Base-by-base conservation (phyloP, 2,329 filamentous ascomycete genomes). In the Bipolaris victoriae region DNA sequence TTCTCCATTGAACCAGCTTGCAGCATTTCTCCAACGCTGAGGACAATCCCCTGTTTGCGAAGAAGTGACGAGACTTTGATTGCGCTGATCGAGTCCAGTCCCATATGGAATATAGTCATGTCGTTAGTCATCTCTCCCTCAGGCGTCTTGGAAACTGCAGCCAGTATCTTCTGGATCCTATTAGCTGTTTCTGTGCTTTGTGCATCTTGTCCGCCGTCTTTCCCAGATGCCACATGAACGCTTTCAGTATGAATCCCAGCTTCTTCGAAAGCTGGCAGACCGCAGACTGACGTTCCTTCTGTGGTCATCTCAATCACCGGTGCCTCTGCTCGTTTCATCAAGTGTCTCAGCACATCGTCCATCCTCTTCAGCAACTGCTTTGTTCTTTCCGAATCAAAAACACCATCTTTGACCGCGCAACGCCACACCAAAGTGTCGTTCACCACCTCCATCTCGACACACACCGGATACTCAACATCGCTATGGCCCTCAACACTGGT, bases 51-150 rank as follows among this genome's bases (percentile, higher is more conserved):
- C 40, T 82, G 77, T 63, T 85, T 89, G 40, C 86, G 87, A 3
- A 97, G 79, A 7, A 92, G 79, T 0, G 88, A 84, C 7, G 88
- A 86, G 3, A 92, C 87, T 68, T 95, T 96, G 78, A 97, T 95
- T 1, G 92, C 89, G 62, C 89, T 94, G 73, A 97, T 96, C 0
- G 93, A 97, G 72, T 97, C 93, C 1, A 97, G 84, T 0, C 93
- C 93, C 1, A 97, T 82, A 61, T 95, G 88, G 74, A 95, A 96
- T 11, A 97, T 84, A 0, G 84, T 91, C 49, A 87, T 84, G 0
- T 81, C 79, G 53, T 81, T 82, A 2, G 78, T 75, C 49, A 97
- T 90, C 1, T 85, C 80, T 0, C 80, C 70, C 16, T 81, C 75
- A 0, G 87, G 79, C 0, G 89, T 76, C 15, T 83, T 84, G 0